phyloP scores from a whole-genome alignment of 805 yeast species.

The Kluyveromyces siamensis region DNA sequence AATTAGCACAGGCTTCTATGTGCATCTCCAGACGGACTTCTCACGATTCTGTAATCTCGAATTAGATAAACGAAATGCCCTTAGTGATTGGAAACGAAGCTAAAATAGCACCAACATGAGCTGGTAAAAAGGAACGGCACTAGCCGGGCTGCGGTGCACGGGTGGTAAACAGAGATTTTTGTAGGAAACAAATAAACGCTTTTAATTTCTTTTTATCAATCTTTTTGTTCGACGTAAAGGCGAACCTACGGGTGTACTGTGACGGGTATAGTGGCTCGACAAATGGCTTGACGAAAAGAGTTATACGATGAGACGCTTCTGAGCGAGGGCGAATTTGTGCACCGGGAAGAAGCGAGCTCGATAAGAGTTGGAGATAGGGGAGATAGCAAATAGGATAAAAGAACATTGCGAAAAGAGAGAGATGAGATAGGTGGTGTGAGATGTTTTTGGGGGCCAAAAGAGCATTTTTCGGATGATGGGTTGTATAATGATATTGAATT shows the following conservation, averaged over 20 bases:
- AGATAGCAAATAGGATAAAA: not conserved
- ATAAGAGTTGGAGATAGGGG: not conserved
- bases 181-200: not conserved
- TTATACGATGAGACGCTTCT: no score
- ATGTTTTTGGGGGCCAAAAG: no score
- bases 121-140: not conserved
- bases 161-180: not conserved
- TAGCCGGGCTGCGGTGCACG: not conserved
- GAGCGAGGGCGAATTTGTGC: not conserved
- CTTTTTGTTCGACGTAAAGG: no score
- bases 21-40: not conserved
- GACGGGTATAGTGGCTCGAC: not conserved
- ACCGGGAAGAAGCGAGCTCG: not conserved
- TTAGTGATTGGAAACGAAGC: no score
- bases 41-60: not conserved
- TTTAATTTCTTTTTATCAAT: no score
- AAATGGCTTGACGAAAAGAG: not conserved
- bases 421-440: no score
- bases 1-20: no score
- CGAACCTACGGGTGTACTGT: no score
- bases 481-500: no score
- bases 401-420: no score
- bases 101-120: not conserved
- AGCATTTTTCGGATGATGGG: no score
- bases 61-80: not conserved